Evolutionary conservation across 208 protist genomes (phyloP).

Genomic region (Zelonia costaricensis): DNA sequence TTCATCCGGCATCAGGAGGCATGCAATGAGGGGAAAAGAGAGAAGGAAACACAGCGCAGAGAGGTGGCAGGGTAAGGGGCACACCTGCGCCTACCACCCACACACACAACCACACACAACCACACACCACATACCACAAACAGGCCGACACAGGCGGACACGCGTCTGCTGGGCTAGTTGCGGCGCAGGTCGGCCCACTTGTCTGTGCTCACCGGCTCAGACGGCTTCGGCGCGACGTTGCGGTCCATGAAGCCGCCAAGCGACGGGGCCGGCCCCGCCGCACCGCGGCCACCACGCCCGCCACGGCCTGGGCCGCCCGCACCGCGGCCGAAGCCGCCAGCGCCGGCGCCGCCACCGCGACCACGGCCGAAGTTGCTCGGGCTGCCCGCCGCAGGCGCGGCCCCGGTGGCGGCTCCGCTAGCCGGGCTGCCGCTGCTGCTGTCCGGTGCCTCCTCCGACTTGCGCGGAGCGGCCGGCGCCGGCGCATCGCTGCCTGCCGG

Average conservation of each 20-base stretch:
- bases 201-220: slow-evolving; percentile 13
- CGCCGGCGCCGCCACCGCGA: slow-evolving; percentile 27
- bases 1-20: neutral
- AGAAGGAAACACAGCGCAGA: neutral
- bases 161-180: neutral
- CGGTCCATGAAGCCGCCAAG: neutral
- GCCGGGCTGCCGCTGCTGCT: neutral
- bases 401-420: slow-evolving; percentile 5
- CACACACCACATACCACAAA: too few relatives aligned
- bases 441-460: neutral
- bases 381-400: too few relatives aligned
- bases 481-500: slow-evolving; percentile 10
- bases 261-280: neutral
- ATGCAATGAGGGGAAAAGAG: neutral
- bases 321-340: slow-evolving; percentile 17
- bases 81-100: too few relatives aligned
- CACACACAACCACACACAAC: too few relatives aligned
- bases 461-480: slow-evolving; percentile 10
- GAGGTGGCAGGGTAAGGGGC: neutral
- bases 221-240: slow-evolving; percentile 9
- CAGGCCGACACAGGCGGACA: too few relatives aligned
- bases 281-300: slow-evolving; percentile 10
- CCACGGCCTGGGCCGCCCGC: slow-evolving; percentile 21
- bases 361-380: slow-evolving; percentile 18
- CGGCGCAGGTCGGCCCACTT: slow-evolving; percentile 38